A percentile compares a stretch with the other conserved stretches of the same genome.
Conservation (phyloP, 495 filamentous ascomycete species). For the Trichocladium uniseriatum region DNA sequence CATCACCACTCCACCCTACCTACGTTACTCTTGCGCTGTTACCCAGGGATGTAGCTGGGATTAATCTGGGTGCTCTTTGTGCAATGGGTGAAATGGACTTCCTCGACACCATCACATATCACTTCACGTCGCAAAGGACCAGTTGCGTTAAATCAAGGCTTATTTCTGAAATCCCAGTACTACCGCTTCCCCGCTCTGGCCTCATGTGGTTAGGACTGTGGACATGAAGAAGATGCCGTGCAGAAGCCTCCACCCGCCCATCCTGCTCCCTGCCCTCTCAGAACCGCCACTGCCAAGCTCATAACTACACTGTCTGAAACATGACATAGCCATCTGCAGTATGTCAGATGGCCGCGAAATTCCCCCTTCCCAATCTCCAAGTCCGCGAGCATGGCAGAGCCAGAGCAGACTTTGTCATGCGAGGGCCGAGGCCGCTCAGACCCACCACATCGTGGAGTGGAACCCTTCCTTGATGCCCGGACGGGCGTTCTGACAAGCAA, state of each 20-base stretch:
- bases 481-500: background rate
- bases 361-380: background rate
- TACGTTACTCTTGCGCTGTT: no score
- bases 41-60: no score
- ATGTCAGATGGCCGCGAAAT: slow-evolving; percentile 15
- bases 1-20: no score
- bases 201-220: slow-evolving; percentile 2
- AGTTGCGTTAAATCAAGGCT: background rate
- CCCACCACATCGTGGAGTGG: slow-evolving; percentile 21
- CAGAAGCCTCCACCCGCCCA: background rate
- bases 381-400: background rate
- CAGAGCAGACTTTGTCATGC: no score
- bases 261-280: background rate
- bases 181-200: background rate
- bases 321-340: slow-evolving; percentile 8
- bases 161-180: background rate
- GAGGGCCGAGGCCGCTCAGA: slow-evolving; percentile 5
- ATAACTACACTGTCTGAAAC: background rate
- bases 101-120: no score
- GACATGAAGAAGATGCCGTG: background rate
- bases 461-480: background rate
- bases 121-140: background rate
- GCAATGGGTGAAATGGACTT: no score
- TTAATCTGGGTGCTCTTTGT: no score
- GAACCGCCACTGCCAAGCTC: slow-evolving; percentile 2